Evolutionary conservation across 805 yeast species (phyloP).

Genomic region (Zygoascus bituminiphila): DNA sequence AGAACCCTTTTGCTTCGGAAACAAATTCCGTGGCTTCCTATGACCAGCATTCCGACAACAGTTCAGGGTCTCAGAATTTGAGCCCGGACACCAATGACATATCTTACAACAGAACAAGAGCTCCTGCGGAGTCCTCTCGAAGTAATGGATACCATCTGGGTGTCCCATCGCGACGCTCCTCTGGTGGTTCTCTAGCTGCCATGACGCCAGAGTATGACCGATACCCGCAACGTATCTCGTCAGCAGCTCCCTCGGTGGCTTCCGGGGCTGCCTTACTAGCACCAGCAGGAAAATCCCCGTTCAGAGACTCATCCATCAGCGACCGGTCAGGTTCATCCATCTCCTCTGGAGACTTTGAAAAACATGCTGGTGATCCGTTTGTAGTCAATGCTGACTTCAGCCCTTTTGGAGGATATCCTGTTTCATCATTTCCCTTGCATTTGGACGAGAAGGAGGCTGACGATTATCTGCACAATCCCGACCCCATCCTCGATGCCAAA

Average conservation of each 20-base stretch:
- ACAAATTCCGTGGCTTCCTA: slow-evolving; percentile 19
- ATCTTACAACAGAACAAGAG: slow-evolving; percentile 3
- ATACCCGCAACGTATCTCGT: slow-evolving; percentile 27
- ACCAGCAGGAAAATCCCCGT: slow-evolving; percentile 1
- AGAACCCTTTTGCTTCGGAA: slow-evolving; percentile 26
- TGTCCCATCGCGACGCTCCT: slow-evolving; percentile 18
- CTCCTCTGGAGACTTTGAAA: slow-evolving; percentile 14
- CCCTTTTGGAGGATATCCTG: slow-evolving; percentile 97
- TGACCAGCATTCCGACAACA: slow-evolving; percentile 6
- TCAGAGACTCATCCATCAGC: slow-evolving; percentile 11
- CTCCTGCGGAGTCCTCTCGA: background rate
- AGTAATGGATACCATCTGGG: slow-evolving; percentile 5
- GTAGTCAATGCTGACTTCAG: slow-evolving; percentile 34
- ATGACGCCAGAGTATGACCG: slow-evolving; percentile 29
- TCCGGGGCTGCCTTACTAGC: slow-evolving; percentile 16
- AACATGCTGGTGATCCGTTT: slow-evolving; percentile 20
- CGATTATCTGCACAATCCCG: slow-evolving; percentile 93
- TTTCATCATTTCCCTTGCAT: slow-evolving; percentile 79
- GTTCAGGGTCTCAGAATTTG: background rate
- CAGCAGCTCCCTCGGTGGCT: slow-evolving; percentile 20
- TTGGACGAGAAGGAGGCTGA: slow-evolving; percentile 93
- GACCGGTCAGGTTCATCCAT: slow-evolving; percentile 18
- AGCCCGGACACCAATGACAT: background rate
- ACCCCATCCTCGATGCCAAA: slow-evolving; percentile 85
- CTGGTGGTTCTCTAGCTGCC: slow-evolving; percentile 18